phyloP scores from a whole-genome alignment of 2,329 filamentous ascomycete species.

The Cytospora paraplurivora region DNA sequence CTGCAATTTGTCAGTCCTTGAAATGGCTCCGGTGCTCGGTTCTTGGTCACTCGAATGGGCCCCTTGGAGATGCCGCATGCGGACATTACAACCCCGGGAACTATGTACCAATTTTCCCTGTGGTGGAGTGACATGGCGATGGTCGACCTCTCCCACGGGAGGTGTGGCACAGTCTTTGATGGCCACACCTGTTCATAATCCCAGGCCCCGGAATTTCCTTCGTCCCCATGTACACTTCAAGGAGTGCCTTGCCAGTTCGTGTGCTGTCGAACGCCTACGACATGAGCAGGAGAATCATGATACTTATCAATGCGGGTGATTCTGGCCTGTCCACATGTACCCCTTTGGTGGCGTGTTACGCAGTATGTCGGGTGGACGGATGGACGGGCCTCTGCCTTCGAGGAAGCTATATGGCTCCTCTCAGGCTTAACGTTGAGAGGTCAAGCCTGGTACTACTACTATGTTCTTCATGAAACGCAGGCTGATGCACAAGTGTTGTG shows the following conservation, averaged over 20 bases:
- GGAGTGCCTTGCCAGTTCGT: neutral
- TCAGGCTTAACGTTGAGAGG: neutral
- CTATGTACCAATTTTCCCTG: neutral
- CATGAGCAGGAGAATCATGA: neutral
- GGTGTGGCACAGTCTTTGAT: neutral
- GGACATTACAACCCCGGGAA: neutral
- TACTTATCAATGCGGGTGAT: neutral
- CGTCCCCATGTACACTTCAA: neutral
- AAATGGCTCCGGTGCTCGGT: slow-evolving; percentile 16
- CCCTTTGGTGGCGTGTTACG: slow-evolving; percentile 17
- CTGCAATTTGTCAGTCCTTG: slow-evolving; percentile 23
- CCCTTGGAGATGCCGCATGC: slow-evolving; percentile 10
- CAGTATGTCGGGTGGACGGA: slow-evolving; percentile 5
- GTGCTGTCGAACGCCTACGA: neutral
- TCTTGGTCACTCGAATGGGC: slow-evolving; percentile 12
- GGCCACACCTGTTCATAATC: neutral
- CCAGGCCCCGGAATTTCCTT: neutral
- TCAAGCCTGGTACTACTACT: neutral
- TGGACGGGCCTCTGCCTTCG: slow-evolving; percentile 9
- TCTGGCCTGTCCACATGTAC: neutral
- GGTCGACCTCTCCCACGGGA: neutral
- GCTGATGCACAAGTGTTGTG: neutral
- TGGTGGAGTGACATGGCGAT: neutral
- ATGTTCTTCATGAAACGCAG: neutral
- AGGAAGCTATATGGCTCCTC: neutral